Percentiles rank a stretch among this genome's conserved stretches.
Evolutionary conservation across 306 rosid genomes (phyloP).

Genomic region (Sophora flavescens): DNA sequence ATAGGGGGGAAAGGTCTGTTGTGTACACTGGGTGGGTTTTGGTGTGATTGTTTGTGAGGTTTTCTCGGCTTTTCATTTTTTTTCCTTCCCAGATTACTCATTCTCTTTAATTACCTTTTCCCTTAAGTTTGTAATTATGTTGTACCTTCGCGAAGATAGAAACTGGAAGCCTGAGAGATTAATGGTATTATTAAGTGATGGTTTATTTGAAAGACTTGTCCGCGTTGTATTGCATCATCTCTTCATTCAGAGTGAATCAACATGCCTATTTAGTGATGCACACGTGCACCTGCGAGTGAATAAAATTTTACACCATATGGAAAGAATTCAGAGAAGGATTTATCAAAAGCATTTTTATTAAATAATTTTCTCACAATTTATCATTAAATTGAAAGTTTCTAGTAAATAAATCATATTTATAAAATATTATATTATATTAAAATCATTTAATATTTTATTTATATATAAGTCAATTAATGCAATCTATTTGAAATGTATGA

Average conservation of each 20-base stretch:
- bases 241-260: background rate
- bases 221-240: background rate
- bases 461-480: too few species aligned
- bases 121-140: slow-evolving; percentile 42
- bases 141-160: slow-evolving; percentile 24
- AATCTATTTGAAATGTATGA: too few species aligned
- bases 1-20: slow-evolving; percentile 3
- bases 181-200: slow-evolving; percentile 15
- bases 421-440: too few species aligned
- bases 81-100: background rate
- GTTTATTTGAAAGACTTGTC: slow-evolving; percentile 4
- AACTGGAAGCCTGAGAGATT: background rate
- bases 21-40: slow-evolving; percentile 24
- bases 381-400: too few species aligned
- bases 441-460: too few species aligned
- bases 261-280: background rate
- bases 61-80: slow-evolving; percentile 15
- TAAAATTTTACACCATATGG: too few species aligned
- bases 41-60: slow-evolving; percentile 32
- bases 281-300: background rate
- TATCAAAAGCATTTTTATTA: too few species aligned
- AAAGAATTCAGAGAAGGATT: too few species aligned
- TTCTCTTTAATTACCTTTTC: slow-evolving; percentile 27
- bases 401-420: too few species aligned
- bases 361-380: too few species aligned